A percentile compares a stretch with the other conserved stretches of the same genome.
Conservation (phyloP, 345 rosid species). For the Citrus sp. region DNA sequence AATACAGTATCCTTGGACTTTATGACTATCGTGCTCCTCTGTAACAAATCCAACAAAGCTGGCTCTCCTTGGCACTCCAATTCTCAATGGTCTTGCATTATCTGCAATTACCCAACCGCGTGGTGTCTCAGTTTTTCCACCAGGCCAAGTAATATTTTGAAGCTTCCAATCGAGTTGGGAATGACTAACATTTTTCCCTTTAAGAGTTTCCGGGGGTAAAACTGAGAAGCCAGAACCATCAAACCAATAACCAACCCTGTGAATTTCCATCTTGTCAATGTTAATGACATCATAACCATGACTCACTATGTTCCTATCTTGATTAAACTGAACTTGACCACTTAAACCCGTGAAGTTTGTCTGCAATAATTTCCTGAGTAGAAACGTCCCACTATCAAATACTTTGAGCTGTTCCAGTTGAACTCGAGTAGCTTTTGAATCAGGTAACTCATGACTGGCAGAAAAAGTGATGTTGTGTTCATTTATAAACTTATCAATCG, state of each 20-base stretch:
- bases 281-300: conserved; percentile 77
- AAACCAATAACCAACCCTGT: conserved; percentile 74
- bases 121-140: conserved; percentile 61
- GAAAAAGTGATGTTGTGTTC: conserved; percentile 56
- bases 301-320: conserved; percentile 42
- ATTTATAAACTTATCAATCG: conserved; percentile 50
- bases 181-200: conserved; percentile 17
- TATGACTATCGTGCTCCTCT: conserved; percentile 41
- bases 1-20: conserved; percentile 63
- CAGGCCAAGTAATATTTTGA: conserved; percentile 66
- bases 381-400: conserved; percentile 53
- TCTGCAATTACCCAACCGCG: conserved; percentile 86
- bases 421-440: conserved; percentile 23
- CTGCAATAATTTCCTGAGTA: conserved; percentile 47
- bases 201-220: conserved; percentile 40
- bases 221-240: conserved; percentile 45
- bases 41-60: conserved; percentile 77
- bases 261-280: conserved; percentile 37
- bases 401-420: conserved; percentile 50
- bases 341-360: conserved; percentile 72
- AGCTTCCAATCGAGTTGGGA: conserved; percentile 48
- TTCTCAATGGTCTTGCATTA: conserved; percentile 56
- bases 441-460: conserved; percentile 29
- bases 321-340: conserved; percentile 57
- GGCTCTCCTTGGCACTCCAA: conserved; percentile 75